Percentiles rank a stretch among this genome's conserved stretches.
Conservation (phyloP, 1,139 yeast species). For the Suhomyces bokatorum region DNA sequence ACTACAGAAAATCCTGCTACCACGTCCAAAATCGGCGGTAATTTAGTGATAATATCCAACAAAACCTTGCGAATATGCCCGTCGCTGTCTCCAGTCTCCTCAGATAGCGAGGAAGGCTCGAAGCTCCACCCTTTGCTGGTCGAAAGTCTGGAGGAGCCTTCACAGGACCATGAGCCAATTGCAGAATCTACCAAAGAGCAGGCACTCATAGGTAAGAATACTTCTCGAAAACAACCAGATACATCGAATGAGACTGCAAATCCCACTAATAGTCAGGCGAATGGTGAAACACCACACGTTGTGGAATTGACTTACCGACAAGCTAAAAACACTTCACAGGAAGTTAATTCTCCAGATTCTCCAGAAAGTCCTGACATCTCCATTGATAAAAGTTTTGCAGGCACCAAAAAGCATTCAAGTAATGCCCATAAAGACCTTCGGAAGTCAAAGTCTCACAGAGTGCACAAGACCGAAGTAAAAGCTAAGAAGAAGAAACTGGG, state of each 20-base stretch:
- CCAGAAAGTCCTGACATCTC: no score
- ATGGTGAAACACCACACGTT: no score
- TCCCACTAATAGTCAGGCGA: no score
- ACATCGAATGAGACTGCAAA: no score
- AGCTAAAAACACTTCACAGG: no score
- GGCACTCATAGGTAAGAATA: background rate
- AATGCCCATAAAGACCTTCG: no score
- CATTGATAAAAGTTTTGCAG: no score
- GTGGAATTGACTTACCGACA: no score
- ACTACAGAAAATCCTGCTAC: background rate
- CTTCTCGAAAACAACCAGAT: background rate
- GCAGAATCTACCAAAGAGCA: background rate
- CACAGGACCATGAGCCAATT: background rate
- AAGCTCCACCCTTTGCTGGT: background rate
- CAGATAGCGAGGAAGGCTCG: constrained; percentile 4
- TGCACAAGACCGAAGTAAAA: no score
- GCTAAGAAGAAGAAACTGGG: background rate
- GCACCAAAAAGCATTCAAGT: no score
- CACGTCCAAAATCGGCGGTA: background rate
- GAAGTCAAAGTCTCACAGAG: no score
- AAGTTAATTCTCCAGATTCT: no score
- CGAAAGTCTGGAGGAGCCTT: background rate
- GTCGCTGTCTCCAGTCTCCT: constrained; percentile 4
- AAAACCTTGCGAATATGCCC: constrained; percentile 3
- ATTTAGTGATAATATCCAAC: constrained; percentile 5